phyloP scores from a whole-genome alignment of 2,329 filamentous ascomycete species.

The Alternaria ventricosa region DNA sequence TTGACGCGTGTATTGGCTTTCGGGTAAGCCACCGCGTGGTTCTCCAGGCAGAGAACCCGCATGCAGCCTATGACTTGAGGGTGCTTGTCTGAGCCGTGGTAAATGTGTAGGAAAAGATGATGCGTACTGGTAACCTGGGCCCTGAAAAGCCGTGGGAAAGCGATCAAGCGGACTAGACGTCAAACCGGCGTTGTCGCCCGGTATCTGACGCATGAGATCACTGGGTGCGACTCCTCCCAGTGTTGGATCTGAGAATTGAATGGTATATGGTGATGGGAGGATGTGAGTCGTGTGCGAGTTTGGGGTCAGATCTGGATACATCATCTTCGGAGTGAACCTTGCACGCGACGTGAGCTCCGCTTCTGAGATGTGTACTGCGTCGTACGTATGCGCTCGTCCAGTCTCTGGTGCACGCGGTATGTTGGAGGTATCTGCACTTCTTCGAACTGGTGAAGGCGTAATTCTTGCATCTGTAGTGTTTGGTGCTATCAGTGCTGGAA shows the following conservation, averaged over 20 bases:
- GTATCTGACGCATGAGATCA: background rate
- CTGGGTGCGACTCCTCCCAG: background rate
- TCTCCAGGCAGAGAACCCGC: background rate
- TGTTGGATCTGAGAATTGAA: background rate
- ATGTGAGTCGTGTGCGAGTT: background rate
- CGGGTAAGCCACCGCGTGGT: background rate
- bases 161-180: background rate
- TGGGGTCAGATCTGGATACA: background rate
- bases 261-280: background rate
- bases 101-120: background rate
- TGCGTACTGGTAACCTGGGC: background rate
- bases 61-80: background rate
- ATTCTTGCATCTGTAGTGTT: background rate
- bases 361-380: background rate
- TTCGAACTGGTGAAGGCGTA: background rate
- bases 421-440: background rate
- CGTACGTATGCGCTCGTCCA: background rate
- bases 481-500: background rate
- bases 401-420: background rate
- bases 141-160: background rate
- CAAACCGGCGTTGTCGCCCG: background rate
- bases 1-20: slow-evolving; percentile 1
- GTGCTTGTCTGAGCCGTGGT: too few relatives aligned
- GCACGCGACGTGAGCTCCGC: background rate
- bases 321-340: background rate